Evolutionary conservation across 306 rosid genomes (phyloP).

Genomic region (Vigna mungo): DNA sequence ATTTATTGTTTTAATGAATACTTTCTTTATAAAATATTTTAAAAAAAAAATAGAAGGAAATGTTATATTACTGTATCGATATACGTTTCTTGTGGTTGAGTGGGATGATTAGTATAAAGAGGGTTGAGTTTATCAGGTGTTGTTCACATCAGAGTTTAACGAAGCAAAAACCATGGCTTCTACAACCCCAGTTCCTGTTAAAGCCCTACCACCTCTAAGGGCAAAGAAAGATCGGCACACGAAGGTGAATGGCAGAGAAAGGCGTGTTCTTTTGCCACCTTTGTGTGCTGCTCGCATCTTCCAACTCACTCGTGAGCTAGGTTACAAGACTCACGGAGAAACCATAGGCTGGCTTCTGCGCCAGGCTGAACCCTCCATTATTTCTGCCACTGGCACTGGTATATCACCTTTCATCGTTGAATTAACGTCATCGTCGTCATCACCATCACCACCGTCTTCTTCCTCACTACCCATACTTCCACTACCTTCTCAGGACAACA

Average conservation of each 20-base stretch:
- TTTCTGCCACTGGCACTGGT: background rate
- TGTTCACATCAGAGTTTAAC: background rate
- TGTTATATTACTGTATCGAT: background rate
- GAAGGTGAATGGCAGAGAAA: conserved; percentile 1
- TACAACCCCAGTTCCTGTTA: background rate
- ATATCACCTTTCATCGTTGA: background rate
- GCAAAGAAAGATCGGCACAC: background rate
- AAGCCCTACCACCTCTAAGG: background rate
- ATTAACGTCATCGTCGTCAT: background rate
- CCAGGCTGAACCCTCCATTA: background rate
- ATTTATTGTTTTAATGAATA: background rate
- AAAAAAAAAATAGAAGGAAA: background rate
- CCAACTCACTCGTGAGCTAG: conserved; percentile 13
- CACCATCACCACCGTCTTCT: background rate
- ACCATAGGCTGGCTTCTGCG: conserved; percentile 5
- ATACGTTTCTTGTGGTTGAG: background rate
- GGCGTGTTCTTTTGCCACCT: background rate
- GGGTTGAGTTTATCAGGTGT: background rate
- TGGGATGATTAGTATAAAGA: background rate
- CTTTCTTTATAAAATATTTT: background rate
- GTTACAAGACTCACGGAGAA: background rate
- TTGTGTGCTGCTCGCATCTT: background rate
- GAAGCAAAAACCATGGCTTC: conserved; percentile 19
- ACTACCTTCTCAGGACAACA: background rate
- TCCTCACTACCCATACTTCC: background rate